These are phyloP conservation scores for Xylaria sp. DNA, from an alignment of 2,329 filamentous ascomycete genomes.

Conservation along the genomic window DNA sequence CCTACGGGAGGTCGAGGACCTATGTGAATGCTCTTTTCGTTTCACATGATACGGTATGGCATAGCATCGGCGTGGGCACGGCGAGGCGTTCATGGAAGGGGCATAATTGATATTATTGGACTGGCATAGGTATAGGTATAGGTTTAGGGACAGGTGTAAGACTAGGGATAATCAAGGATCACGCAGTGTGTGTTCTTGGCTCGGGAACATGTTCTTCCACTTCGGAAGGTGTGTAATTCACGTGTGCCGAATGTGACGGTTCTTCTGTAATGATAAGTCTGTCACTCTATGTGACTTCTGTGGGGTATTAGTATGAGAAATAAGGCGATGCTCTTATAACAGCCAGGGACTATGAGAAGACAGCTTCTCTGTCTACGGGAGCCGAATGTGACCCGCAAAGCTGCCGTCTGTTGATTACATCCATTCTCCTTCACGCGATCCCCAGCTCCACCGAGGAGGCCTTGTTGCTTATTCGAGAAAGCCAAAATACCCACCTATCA, in stretches of 20 bases:
- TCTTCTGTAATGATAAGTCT: not conserved
- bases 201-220: not conserved
- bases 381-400: not conserved
- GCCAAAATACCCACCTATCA: too few species aligned
- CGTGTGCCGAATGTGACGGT: not conserved
- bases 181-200: constrained; percentile 24
- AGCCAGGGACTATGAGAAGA: not conserved
- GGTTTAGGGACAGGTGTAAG: constrained; percentile 5
- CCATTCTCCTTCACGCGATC: too few species aligned
- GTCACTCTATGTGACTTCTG: not conserved
- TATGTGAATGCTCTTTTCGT: constrained; percentile 6
- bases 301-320: not conserved
- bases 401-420: too few species aligned
- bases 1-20: not conserved
- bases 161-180: constrained; percentile 20
- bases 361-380: not conserved
- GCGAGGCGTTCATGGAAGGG: constrained; percentile 33
- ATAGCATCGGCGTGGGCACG: constrained; percentile 31
- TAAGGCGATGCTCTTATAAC: not conserved
- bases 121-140: constrained; percentile 24
- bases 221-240: not conserved
- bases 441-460: too few species aligned
- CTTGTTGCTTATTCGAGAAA: too few species aligned
- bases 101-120: constrained; percentile 25
- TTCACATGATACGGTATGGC: constrained; percentile 20